phyloP scores from a whole-genome alignment of 768 basidiomycete genomes.

The Trametopsis cervina region DNA sequence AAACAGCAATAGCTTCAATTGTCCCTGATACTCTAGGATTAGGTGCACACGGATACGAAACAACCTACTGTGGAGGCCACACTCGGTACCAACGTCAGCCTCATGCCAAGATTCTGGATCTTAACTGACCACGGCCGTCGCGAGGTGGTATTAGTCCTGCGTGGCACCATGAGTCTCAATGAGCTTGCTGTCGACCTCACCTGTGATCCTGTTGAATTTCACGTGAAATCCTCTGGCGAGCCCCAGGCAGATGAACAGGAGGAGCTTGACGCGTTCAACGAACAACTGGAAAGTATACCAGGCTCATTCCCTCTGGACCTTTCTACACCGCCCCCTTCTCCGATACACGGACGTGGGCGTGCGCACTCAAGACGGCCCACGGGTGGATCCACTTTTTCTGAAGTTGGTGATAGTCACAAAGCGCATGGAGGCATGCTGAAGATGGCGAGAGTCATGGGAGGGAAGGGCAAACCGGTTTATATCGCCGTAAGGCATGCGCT shows the following conservation, averaged over 20 bases:
- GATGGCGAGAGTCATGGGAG: conserved; percentile 77
- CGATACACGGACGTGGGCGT: background rate
- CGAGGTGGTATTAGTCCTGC: conserved; percentile 65
- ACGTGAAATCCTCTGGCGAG: conserved; percentile 22
- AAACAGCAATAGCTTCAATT: background rate
- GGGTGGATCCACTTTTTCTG: conserved; percentile 9
- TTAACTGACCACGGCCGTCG: conserved; percentile 70
- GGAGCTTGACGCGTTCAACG: conserved; percentile 14
- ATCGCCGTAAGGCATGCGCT: conserved; percentile 67
- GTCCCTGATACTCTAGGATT: background rate
- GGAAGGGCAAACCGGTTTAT: conserved; percentile 69
- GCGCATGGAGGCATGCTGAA: conserved; percentile 80
- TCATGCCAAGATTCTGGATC: conserved; percentile 84
- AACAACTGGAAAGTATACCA: conserved; percentile 20
- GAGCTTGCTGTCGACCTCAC: conserved; percentile 83
- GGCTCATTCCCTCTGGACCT: conserved; percentile 22
- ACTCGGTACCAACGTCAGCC: conserved; percentile 40
- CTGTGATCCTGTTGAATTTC: conserved; percentile 66
- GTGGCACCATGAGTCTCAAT: conserved; percentile 77
- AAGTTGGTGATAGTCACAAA: conserved; percentile 35
- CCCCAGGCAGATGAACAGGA: conserved; percentile 8
- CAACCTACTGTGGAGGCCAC: background rate
- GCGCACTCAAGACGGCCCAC: background rate
- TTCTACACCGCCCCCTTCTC: conserved; percentile 14
- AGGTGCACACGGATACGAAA: background rate